Percentiles rank a stretch among this genome's conserved stretches.
Evolutionary conservation across 2,329 filamentous ascomycete species (phyloP).

Genomic region (Neofusicoccum sp.): DNA sequence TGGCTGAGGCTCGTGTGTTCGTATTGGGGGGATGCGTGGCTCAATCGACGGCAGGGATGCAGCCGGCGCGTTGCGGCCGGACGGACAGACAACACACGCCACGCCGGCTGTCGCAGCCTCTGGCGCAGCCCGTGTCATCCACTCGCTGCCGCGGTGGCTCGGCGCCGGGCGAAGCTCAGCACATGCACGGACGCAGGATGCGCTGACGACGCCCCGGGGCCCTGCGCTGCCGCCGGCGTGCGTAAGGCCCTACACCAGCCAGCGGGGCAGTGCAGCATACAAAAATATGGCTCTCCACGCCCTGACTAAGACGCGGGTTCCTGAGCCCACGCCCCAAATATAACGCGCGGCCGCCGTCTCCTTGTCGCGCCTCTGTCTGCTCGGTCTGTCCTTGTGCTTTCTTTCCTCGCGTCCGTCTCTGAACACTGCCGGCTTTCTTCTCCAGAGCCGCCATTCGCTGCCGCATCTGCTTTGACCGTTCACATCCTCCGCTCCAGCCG

Average conservation of each 20-base stretch:
- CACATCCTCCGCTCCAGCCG: not conserved
- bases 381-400: not conserved
- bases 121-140: not conserved
- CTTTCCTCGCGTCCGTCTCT: not conserved
- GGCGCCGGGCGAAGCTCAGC: not conserved
- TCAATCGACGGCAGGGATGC: too few species aligned
- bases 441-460: conserved; percentile 4
- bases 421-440: not conserved
- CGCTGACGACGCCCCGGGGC: conserved; percentile 10
- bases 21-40: too few species aligned
- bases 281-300: conserved; percentile 11
- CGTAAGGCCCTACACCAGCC: conserved; percentile 4
- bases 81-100: not conserved
- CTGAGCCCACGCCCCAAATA: too few species aligned
- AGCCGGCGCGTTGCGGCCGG: not conserved
- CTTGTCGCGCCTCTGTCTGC: not conserved
- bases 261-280: conserved; percentile 10
- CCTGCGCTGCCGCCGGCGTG: not conserved
- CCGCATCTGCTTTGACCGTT: not conserved
- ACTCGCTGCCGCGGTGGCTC: not conserved
- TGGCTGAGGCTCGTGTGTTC: not conserved
- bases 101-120: too few species aligned
- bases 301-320: not conserved
- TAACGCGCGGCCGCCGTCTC: not conserved
- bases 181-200: not conserved